A percentile compares a stretch with the other conserved stretches of the same genome.
phyloP scores from a whole-genome alignment of 805 yeast genomes.

The Saccharomycopsis capsularis region DNA sequence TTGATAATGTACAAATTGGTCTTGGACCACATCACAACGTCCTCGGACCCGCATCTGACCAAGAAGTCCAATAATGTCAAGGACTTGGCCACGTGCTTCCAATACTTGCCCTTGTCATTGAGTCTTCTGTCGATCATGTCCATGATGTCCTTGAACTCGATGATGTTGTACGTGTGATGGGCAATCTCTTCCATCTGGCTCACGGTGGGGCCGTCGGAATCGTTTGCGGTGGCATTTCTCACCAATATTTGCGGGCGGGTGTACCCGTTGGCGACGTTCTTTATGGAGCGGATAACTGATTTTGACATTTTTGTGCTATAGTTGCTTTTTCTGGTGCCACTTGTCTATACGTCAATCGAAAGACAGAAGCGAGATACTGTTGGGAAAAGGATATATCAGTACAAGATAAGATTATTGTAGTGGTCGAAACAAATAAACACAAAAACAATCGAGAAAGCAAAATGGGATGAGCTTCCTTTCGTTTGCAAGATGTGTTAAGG shows the following conservation, averaged over 20 bases:
- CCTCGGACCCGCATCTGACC: conserved; percentile 79
- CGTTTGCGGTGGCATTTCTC: conserved; percentile 89
- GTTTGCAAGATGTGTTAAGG: too few species aligned
- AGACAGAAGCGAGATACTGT: too few species aligned
- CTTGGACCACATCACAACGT: conserved; percentile 85
- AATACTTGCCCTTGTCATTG: conserved; percentile 93
- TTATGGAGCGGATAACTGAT: conserved; percentile 71
- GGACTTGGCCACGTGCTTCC: conserved; percentile 94
- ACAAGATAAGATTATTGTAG: too few species aligned
- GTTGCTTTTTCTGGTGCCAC: too few species aligned
- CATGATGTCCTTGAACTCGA: conserved; percentile 82
- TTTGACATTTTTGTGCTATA: conserved; percentile 53
- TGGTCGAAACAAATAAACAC: too few species aligned
- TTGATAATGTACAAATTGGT: conserved; percentile 84
- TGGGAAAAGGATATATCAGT: too few species aligned
- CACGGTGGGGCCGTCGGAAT: conserved; percentile 75
- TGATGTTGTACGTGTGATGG: conserved; percentile 57
- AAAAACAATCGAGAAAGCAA: too few species aligned
- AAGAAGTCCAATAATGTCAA: conserved; percentile 83
- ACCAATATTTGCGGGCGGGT: conserved; percentile 79
- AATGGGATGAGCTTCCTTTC: too few species aligned
- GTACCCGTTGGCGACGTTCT: conserved; percentile 87
- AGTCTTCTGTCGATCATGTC: conserved; percentile 88
- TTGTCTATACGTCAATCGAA: too few species aligned
- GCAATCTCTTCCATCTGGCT: conserved; percentile 80